Base-by-base conservation (phyloP, 2,329 filamentous ascomycete genomes). In the Epichloe aotearoae region DNA sequence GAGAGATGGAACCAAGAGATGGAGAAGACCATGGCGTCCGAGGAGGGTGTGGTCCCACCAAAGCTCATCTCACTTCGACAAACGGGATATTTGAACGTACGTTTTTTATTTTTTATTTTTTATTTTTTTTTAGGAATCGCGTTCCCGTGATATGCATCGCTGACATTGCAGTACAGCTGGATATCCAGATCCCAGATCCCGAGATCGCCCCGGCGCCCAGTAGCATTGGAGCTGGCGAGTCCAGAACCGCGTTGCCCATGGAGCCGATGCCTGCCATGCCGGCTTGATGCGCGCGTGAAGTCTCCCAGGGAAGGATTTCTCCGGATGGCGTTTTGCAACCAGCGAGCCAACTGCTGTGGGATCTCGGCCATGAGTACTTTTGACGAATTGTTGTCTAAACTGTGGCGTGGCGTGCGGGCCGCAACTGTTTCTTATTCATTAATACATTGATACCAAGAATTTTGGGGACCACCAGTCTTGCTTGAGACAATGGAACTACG, bases 71-170 rank as follows among this genome's bases (percentile, higher is more conserved):
- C 86, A 39, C 68, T 95, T 57, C 78, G 89, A 59, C 77, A 83
- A 60, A 95, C 90, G 39, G 91, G 87, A 1, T 96, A 95, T 66
- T 83, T 95, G 82, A 89, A 77, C 57, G 83, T 86, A 68, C 69
- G 81, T 48, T 26, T 19, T 5, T 20, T 12, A 5, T 5, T 17
- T 38, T 17, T 11, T 17, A 19, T 11, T 33, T 11, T 30, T n/a
- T 44, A 19, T 19, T 19, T 19, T 19, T 19, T 19, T n/a, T n/a
- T n/a, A n/a, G n/a, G 19, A 14, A 1, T 5, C 4, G 26, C 23
- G n/a, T 44, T 2, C 3, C 23, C 23, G 3, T 12, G 14, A 17
- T 30, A n/a, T 14, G 17, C 14, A n/a, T 52, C 34, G 23, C 56
- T 60, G 47, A 58, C 53, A 38, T 15, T 37, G n/a, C 30, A 17